Percentiles rank a stretch among this genome's conserved stretches.
phyloP scores from a whole-genome alignment of 2,329 filamentous ascomycete species.

The Trichoderma sp. region DNA sequence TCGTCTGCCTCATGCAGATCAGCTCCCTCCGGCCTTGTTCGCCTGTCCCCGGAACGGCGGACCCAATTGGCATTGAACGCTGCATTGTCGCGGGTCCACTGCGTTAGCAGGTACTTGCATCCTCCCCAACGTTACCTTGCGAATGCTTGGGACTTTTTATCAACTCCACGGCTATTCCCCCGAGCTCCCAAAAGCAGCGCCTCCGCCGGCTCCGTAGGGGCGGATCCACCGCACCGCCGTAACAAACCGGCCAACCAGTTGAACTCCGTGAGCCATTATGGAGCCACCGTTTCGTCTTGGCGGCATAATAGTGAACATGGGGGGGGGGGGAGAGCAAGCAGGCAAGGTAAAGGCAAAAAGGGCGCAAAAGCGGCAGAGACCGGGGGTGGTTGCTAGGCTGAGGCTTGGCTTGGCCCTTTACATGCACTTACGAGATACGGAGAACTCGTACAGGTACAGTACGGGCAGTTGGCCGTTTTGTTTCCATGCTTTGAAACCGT shows the following conservation, averaged over 20 bases:
- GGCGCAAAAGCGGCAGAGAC: slow-evolving; percentile 5
- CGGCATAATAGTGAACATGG: neutral
- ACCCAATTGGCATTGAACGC: neutral
- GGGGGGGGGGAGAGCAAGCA: neutral
- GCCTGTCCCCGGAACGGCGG: slow-evolving; percentile 2
- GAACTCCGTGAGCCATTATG: neutral
- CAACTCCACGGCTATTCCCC: neutral
- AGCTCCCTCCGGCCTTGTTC: neutral
- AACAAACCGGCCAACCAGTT: slow-evolving; percentile 14
- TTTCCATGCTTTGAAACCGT: slow-evolving; percentile 1
- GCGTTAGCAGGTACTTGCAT: slow-evolving; percentile 15
- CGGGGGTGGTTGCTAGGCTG: neutral
- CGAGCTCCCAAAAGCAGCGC: slow-evolving; percentile 15
- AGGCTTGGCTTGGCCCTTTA: neutral
- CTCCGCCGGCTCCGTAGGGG: slow-evolving; percentile 15
- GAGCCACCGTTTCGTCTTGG: slow-evolving; percentile 17
- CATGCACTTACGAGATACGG: neutral
- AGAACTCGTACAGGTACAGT: neutral
- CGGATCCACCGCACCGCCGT: slow-evolving; percentile 9
- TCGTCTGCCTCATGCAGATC: neutral
- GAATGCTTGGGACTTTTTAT: slow-evolving; percentile 11
- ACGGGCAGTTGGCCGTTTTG: neutral
- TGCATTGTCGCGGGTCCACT: neutral
- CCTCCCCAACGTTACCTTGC: neutral
- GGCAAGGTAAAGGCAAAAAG: neutral